Evolutionary conservation across 352 stramenopile species (phyloP), one percentile per base, ranked within the genome.

Genomic region (Phytophthora foliorum): DNA sequence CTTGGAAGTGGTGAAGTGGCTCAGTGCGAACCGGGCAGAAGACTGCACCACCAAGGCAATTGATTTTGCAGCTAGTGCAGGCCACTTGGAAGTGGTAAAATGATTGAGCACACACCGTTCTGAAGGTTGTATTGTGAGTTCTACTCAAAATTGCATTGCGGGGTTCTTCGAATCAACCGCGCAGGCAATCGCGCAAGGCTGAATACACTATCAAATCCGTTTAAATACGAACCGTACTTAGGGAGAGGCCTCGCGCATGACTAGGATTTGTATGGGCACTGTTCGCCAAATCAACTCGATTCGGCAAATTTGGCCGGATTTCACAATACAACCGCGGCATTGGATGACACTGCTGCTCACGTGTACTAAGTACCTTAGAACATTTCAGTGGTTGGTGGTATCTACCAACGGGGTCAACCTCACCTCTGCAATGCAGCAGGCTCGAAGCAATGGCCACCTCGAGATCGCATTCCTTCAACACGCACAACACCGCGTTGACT

Each of bases 271-370:
- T n/a, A n/a, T n/a, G n/a, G n/a, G n/a, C n/a, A n/a, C n/a, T n/a
- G n/a, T n/a, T n/a, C n/a, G n/a, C n/a, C n/a, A n/a, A n/a, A n/a
- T n/a, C n/a, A n/a, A n/a, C n/a, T n/a, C n/a, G n/a, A n/a, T n/a
- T n/a, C n/a, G n/a, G n/a, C n/a, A n/a, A n/a, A n/a, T n/a, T n/a
- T n/a, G n/a, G n/a, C n/a, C n/a, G n/a, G n/a, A n/a, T n/a, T n/a
- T n/a, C n/a, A n/a, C n/a, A n/a, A n/a, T n/a, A 50, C 44, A 27
- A 7, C 44, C 7, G 21, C 10, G 16, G 52, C 52, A n/a, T 41
- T 60, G 53, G 27, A 60, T 42, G 53, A 24, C 31, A 36, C 53
- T 17, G 53, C 41, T 14, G 54, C 39, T 17, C 7, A 41, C 13
- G 34, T n/a, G n/a, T n/a, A n/a, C n/a, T n/a, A n/a, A 11, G 4